A percentile compares a stretch with the other conserved stretches of the same genome.
These are phyloP conservation scores for Alternaria alternata DNA, from an alignment of 2,329 filamentous ascomycete species.

Conservation along the genomic window DNA sequence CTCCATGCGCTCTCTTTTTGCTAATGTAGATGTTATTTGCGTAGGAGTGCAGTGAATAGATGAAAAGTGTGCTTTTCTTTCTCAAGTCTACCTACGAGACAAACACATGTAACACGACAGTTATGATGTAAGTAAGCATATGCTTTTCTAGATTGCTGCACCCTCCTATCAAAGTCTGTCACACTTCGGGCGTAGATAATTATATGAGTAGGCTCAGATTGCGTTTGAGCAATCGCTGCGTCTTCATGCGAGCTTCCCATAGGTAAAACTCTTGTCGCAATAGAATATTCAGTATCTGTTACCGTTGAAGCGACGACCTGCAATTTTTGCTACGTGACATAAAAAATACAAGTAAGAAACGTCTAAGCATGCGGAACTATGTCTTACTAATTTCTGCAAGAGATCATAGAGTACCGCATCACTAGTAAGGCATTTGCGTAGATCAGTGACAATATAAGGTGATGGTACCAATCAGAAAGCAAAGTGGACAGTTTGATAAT, in stretches of 20 bases:
- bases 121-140: no score
- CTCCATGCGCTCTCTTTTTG: neutral
- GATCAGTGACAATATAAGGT: neutral
- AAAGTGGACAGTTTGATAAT: neutral
- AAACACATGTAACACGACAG: no score
- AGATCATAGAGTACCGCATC: neutral
- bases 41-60: neutral
- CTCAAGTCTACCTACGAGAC: no score
- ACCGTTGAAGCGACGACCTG: neutral
- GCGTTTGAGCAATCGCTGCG: neutral
- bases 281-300: no score
- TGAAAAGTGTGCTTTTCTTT: no score
- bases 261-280: neutral
- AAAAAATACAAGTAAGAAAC: neutral
- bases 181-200: neutral
- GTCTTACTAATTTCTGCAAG: neutral
- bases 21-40: no score
- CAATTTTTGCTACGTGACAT: no score
- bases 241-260: neutral
- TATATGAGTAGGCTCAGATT: neutral
- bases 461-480: neutral
- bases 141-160: neutral
- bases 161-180: neutral
- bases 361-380: neutral
- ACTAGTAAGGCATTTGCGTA: neutral